These are phyloP conservation scores for Lepiota subincarnata DNA, from an alignment of 768 basidiomycete species.

Conservation along the genomic window DNA sequence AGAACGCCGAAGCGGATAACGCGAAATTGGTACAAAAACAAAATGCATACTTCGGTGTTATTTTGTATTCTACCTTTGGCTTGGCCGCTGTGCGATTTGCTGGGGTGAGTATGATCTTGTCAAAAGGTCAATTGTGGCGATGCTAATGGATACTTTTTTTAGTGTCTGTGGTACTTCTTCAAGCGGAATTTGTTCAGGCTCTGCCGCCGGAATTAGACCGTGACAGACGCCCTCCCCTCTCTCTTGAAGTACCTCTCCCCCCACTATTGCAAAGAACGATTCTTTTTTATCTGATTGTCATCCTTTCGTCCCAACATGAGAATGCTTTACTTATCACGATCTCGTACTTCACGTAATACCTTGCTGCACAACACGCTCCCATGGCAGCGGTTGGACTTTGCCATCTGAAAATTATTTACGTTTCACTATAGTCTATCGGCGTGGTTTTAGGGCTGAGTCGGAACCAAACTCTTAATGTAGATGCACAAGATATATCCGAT, in stretches of 20 bases:
- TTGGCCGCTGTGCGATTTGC: slow-evolving; percentile 68
- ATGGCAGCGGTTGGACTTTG: background rate
- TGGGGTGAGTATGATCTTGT: slow-evolving; percentile 51
- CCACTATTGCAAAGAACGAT: slow-evolving; percentile 2
- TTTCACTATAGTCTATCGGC: background rate
- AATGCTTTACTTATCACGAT: background rate
- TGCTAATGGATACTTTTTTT: slow-evolving; percentile 6
- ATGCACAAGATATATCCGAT: background rate
- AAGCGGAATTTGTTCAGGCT: slow-evolving; percentile 79
- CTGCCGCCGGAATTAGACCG: slow-evolving; percentile 67
- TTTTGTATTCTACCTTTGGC: slow-evolving; percentile 76
- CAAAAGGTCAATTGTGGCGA: background rate
- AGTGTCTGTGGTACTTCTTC: slow-evolving; percentile 84
- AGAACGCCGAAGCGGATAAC: slow-evolving; percentile 35
- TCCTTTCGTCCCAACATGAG: background rate
- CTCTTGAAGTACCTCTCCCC: slow-evolving; percentile 1
- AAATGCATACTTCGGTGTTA: slow-evolving; percentile 66
- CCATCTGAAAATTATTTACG: slow-evolving; percentile 3
- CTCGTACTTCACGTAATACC: background rate
- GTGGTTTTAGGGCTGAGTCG: background rate
- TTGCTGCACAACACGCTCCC: background rate
- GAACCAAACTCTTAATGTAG: background rate
- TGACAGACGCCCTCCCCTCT: background rate
- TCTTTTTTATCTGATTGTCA: background rate
- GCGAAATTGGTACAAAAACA: slow-evolving; percentile 36